Base-by-base conservation (phyloP, 2,329 filamentous ascomycete genomes). In the Fusarium haematococcum region DNA sequence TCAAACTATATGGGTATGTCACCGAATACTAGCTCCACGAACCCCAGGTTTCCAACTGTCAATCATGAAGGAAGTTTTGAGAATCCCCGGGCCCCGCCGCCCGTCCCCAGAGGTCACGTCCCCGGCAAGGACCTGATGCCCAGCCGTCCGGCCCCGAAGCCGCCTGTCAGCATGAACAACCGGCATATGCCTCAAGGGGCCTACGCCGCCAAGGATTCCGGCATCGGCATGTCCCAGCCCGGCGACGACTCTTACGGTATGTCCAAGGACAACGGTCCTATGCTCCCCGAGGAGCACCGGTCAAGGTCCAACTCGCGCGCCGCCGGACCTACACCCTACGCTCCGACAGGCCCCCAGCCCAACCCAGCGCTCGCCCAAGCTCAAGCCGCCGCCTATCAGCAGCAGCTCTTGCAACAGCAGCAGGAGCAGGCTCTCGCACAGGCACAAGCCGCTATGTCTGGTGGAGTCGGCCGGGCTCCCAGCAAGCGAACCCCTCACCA, bases 61-160 rank as follows among this genome's bases (percentile, higher is more conserved):
- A 95, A 96, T 84, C 91, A 94, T 85, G 92, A 95, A 88, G 94
- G 94, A 81, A 98, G 95, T 86, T 99, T 98, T 84, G 97, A 98
- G 85, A 98, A 99, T 81, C 97, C 97, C 58, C 91, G 97, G 80
- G 94, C 96, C 20, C 94, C 97, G 43, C 97, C 97, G 73, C 97
- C 96, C 13, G 94, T 98, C 70, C 95, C 96, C 58, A 84, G 87
- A 67, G 84, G 83, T 68, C 85, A 83, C 52, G 81, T 85, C 35
- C 84, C 86, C 48, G 81, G 83, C 65, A 89, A 89, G 80, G 89
- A 91, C 73, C 81, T 88, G 70, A 88, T 97, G 80, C 95, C 97
- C 59, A 93, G 91, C 79, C 91, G 97, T 70, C 94, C 95, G 64
- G 95, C 96, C 54, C 97, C 95, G 61, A 94, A 94, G 83, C 94